Conservation (phyloP, 2,329 filamentous ascomycete genomes). For the Coniochaeta hoffmannii region DNA sequence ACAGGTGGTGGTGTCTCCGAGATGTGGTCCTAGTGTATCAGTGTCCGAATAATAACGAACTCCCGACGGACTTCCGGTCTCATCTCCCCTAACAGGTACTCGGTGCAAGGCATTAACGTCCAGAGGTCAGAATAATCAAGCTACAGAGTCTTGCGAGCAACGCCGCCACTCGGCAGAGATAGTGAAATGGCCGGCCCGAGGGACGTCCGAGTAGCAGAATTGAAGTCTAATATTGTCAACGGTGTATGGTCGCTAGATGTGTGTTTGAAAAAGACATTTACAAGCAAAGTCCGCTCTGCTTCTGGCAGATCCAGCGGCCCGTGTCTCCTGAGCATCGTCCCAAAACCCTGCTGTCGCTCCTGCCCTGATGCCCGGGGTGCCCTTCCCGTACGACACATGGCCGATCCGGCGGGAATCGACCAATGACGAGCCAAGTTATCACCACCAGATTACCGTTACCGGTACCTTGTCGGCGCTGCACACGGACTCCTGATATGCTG, state of each 20-base stretch:
- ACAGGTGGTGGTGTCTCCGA: no score
- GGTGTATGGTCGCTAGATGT: constrained; percentile 9
- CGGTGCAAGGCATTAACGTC: no score
- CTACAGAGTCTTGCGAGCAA: no score
- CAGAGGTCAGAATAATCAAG: no score
- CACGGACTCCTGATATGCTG: background rate
- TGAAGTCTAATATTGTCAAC: constrained; percentile 6
- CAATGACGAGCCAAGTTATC: background rate
- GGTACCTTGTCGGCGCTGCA: background rate
- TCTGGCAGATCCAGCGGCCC: background rate
- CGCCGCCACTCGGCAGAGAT: no score
- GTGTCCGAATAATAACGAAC: no score
- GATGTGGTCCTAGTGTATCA: no score
- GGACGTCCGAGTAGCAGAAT: background rate
- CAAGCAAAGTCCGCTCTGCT: background rate
- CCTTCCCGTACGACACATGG: background rate
- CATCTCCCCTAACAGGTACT: no score
- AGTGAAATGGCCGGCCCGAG: background rate
- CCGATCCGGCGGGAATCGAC: background rate
- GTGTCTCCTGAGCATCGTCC: no score
- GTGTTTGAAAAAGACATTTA: constrained; percentile 5
- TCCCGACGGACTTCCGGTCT: no score
- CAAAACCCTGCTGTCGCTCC: no score
- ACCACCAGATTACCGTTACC: background rate
- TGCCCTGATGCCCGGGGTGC: no score